phyloP scores from a whole-genome alignment of 2,329 filamentous ascomycete species.

The Niveomyces coronatus region DNA sequence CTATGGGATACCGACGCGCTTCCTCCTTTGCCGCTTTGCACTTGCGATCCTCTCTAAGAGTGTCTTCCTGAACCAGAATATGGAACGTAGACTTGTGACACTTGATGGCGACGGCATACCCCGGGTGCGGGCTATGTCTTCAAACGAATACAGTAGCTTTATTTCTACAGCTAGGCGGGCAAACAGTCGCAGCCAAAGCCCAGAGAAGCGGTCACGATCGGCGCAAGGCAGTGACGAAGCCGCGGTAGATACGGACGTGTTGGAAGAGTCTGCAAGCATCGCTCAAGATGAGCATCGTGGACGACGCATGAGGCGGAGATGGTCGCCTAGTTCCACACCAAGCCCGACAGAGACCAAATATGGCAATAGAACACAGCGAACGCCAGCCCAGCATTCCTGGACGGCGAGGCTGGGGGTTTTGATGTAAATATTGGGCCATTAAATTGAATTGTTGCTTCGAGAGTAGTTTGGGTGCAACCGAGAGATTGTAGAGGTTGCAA shows the following conservation, averaged over 20 bases:
- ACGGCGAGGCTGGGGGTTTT: no score
- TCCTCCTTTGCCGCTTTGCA: constrained; percentile 8
- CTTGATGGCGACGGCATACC: background rate
- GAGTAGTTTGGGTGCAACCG: no score
- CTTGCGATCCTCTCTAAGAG: constrained; percentile 10
- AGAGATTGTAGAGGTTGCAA: no score
- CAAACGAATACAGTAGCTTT: background rate
- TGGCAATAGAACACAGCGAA: no score
- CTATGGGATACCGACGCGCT: constrained; percentile 4
- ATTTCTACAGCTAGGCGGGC: background rate
- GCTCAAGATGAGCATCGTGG: constrained; percentile 1
- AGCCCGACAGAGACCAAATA: background rate
- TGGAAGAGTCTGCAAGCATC: background rate
- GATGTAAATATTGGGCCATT: no score
- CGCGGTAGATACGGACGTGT: background rate
- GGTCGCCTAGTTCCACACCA: background rate
- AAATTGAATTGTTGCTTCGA: no score
- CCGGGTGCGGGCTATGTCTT: background rate
- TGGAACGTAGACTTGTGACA: constrained; percentile 5
- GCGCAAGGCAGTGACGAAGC: background rate
- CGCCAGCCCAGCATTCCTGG: no score
- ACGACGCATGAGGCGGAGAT: background rate
- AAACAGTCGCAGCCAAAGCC: constrained; percentile 1
- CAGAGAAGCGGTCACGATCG: background rate
- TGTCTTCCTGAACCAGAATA: constrained; percentile 5